Conservation (phyloP, 129 eudicot species). For the Flaveria robusta region DNA sequence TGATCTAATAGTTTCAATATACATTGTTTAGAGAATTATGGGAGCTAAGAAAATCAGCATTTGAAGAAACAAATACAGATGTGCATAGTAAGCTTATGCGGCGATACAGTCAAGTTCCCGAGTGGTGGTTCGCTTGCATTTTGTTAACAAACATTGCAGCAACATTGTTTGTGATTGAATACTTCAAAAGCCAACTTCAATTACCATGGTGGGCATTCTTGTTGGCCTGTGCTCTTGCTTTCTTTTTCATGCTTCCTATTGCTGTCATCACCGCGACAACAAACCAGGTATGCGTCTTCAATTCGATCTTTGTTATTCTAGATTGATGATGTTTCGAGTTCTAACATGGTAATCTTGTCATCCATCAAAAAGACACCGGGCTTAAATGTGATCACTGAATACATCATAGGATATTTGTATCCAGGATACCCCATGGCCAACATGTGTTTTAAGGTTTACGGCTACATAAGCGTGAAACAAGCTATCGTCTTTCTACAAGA, state of each 20-base stretch:
- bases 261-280: slow-evolving; percentile 75
- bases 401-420: slow-evolving; percentile 76
- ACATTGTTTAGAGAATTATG: slow-evolving; percentile 49
- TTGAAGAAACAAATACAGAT: slow-evolving; percentile 54
- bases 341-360: slow-evolving; percentile 15
- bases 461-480: slow-evolving; percentile 78
- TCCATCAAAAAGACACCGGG: slow-evolving; percentile 59
- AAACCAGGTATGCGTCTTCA: slow-evolving; percentile 48
- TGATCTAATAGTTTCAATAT: slow-evolving; percentile 1
- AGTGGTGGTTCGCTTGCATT: slow-evolving; percentile 76
- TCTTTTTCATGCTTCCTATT: slow-evolving; percentile 66
- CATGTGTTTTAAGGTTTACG: slow-evolving; percentile 91
- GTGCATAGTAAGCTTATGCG: slow-evolving; percentile 72
- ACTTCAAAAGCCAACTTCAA: slow-evolving; percentile 60
- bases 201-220: slow-evolving; percentile 82
- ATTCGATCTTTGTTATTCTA: neutral
- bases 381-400: slow-evolving; percentile 82
- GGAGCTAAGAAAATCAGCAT: slow-evolving; percentile 65
- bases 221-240: slow-evolving; percentile 69
- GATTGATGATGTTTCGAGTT: neutral
- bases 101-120: slow-evolving; percentile 70
- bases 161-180: slow-evolving; percentile 50
- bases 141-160: slow-evolving; percentile 48
- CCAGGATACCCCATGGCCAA: slow-evolving; percentile 94
- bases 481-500: slow-evolving; percentile 72